A percentile compares a stretch with the other conserved stretches of the same genome.
Conservation (phyloP, 139 green algal genomes). For the Chlorella sp. region DNA sequence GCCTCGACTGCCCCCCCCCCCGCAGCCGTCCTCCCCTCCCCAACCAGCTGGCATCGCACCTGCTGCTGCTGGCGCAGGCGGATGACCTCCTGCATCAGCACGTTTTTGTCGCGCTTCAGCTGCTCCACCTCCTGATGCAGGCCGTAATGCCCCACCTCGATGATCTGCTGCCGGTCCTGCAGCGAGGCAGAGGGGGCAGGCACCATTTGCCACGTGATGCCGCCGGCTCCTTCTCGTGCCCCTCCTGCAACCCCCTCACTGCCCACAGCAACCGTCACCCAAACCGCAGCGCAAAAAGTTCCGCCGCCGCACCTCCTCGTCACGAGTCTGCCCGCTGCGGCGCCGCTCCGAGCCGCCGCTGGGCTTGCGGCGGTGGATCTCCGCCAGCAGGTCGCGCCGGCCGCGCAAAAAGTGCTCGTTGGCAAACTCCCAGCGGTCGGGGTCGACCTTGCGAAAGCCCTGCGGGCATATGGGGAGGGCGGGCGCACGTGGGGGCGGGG, state of each 20-base stretch:
- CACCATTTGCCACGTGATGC: too few relatives aligned
- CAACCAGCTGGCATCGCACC: slow-evolving; percentile 48
- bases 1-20: neutral
- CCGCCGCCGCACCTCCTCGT: neutral
- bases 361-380: slow-evolving; percentile 86
- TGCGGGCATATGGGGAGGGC: slow-evolving; percentile 39
- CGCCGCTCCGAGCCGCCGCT: neutral
- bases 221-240: too few relatives aligned
- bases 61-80: slow-evolving; percentile 79
- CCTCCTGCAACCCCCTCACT: too few relatives aligned
- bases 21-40: neutral
- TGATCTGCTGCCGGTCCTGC: slow-evolving; percentile 14
- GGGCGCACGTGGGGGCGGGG: too few relatives aligned
- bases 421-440: slow-evolving; percentile 98
- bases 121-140: slow-evolving; percentile 80
- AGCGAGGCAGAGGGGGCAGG: too few relatives aligned
- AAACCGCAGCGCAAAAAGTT: too few relatives aligned
- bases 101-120: slow-evolving; percentile 88
- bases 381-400: slow-evolving; percentile 73
- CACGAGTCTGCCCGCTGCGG: neutral
- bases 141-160: slow-evolving; percentile 76
- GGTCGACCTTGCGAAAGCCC: slow-evolving; percentile 96
- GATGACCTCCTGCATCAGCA: slow-evolving; percentile 91
- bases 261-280: too few relatives aligned
- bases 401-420: slow-evolving; percentile 91